These are phyloP conservation scores for Digitaria exilis DNA, from an alignment of 202 grass and related monocot genomes.

Conservation along the genomic window DNA sequence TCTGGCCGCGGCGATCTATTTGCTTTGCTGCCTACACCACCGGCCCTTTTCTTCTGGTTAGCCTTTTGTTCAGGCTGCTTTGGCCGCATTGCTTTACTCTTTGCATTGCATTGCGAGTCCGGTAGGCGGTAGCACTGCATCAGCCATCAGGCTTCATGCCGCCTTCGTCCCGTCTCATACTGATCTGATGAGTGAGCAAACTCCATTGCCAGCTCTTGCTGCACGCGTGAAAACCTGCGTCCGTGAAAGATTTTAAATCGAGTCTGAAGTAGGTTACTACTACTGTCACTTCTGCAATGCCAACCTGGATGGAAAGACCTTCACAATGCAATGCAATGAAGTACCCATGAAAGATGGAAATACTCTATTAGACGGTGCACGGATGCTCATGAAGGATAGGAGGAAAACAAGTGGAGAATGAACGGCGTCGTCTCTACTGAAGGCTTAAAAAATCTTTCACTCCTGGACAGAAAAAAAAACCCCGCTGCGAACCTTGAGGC, in stretches of 20 bases:
- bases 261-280: no score
- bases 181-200: no score
- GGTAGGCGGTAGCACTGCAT: background rate
- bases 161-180: no score
- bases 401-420: background rate
- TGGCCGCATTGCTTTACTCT: background rate
- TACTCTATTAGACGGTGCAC: background rate
- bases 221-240: no score
- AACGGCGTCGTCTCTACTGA: slow-evolving; percentile 35
- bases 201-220: no score
- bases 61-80: slow-evolving; percentile 15
- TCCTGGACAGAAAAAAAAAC: slow-evolving; percentile 5
- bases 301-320: background rate
- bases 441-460: slow-evolving; percentile 8
- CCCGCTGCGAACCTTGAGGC: slow-evolving; percentile 3
- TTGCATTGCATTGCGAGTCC: slow-evolving; percentile 20
- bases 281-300: background rate
- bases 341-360: no score
- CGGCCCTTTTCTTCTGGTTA: background rate
- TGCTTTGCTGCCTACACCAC: slow-evolving; percentile 13
- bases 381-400: background rate
- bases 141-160: background rate
- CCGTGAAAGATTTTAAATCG: no score
- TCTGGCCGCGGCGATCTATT: background rate
- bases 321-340: background rate